phyloP scores from a whole-genome alignment of 805 yeast genomes.

The Candida silvicultrix region DNA sequence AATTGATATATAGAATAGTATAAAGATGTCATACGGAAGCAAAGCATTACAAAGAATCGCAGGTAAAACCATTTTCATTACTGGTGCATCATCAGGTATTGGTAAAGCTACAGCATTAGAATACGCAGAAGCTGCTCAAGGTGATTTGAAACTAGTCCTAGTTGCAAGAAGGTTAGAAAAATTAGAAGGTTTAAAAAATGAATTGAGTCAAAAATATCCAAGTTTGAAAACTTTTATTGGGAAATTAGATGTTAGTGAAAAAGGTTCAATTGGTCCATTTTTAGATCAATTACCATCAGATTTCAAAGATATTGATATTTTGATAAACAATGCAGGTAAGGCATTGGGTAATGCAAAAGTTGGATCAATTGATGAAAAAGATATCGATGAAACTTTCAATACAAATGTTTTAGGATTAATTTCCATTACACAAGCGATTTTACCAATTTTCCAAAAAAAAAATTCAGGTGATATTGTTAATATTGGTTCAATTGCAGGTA shows the following conservation, averaged over 20 bases:
- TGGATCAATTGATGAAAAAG: constrained; percentile 59
- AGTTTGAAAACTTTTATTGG: constrained; percentile 37
- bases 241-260: constrained; percentile 51
- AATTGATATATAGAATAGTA: not conserved
- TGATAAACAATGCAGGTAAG: constrained; percentile 71
- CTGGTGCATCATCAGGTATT: constrained; percentile 97
- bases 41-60: constrained; percentile 77
- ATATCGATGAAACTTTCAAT: constrained; percentile 69
- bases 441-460: constrained; percentile 64
- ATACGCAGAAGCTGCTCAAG: constrained; percentile 70
- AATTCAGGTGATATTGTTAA: constrained; percentile 71
- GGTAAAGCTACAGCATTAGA: constrained; percentile 90
- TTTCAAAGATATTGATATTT: constrained; percentile 57
- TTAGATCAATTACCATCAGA: constrained; percentile 49
- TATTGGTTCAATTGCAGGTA: constrained; percentile 73
- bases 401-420: constrained; percentile 88
- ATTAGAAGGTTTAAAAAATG: constrained; percentile 41
- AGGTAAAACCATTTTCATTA: constrained; percentile 73
- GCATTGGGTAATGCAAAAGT: constrained; percentile 77
- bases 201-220: constrained; percentile 42
- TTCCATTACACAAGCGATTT: constrained; percentile 71
- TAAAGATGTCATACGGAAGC: constrained; percentile 57
- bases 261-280: constrained; percentile 45
- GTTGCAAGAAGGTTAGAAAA: constrained; percentile 75
- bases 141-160: constrained; percentile 62